A percentile compares a stretch with the other conserved stretches of the same genome.
phyloP scores from a whole-genome alignment of 2,329 filamentous ascomycete species.

The Cladosporium sp. region DNA sequence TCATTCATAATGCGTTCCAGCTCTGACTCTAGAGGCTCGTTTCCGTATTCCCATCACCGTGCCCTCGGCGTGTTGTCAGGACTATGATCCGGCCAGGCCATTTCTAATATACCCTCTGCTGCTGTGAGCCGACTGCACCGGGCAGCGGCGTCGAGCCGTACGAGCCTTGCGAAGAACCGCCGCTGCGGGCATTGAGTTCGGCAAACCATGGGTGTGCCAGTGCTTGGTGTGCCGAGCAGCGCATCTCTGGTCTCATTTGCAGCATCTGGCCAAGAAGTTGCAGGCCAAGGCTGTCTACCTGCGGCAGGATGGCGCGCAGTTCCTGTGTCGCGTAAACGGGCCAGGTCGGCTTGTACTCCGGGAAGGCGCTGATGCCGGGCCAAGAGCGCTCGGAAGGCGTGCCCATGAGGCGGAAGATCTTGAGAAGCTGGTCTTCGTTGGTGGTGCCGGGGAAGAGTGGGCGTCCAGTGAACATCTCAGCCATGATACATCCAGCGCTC shows the following conservation, averaged over 20 bases:
- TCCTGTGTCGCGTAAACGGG: constrained; percentile 94
- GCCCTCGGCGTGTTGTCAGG: background rate
- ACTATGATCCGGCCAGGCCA: background rate
- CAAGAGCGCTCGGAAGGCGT: constrained; percentile 93
- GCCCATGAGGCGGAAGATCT: constrained; percentile 98
- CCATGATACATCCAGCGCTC: constrained; percentile 99
- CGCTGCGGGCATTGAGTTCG: constrained; percentile 51
- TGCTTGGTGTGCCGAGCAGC: constrained; percentile 82
- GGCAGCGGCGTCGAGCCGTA: constrained; percentile 19
- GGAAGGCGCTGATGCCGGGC: constrained; percentile 90
- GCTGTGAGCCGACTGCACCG: constrained; percentile 15
- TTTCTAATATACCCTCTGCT: constrained; percentile 23
- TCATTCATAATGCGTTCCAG: background rate
- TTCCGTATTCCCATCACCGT: background rate
- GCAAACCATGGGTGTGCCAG: constrained; percentile 90
- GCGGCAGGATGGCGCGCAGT: constrained; percentile 76
- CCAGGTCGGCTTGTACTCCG: constrained; percentile 96
- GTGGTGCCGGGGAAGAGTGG: constrained; percentile 96
- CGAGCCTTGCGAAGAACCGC: constrained; percentile 19
- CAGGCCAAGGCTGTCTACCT: constrained; percentile 82
- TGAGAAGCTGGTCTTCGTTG: constrained; percentile 94
- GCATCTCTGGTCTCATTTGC: constrained; percentile 84
- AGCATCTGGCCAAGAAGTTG: constrained; percentile 88
- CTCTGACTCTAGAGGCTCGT: background rate
- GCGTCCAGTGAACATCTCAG: constrained; percentile 96